Conservation (phyloP, 208 protist genomes). For the Acanthamoeba comandoni region DNA sequence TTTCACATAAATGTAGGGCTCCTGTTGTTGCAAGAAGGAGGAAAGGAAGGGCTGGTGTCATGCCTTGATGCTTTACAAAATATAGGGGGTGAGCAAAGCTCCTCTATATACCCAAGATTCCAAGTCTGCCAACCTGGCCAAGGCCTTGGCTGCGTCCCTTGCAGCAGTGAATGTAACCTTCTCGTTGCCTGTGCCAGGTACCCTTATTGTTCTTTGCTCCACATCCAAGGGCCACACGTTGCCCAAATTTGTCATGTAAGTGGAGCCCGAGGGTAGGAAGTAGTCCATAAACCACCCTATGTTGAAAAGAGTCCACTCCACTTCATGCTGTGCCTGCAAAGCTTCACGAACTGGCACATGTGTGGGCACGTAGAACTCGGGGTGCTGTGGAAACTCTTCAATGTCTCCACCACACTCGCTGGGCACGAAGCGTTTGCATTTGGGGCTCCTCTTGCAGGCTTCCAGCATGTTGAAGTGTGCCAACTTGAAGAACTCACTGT, state of each 20-base stretch:
- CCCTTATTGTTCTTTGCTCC: not conserved
- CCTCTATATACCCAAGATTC: not conserved
- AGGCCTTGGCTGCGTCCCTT: not conserved
- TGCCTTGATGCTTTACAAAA: not conserved
- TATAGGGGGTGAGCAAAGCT: too few relatives aligned
- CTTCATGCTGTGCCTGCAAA: not conserved
- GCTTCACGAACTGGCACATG: not conserved
- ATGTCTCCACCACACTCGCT: not conserved
- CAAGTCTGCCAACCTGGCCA: not conserved
- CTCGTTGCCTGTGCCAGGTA: slow-evolving; percentile 1
- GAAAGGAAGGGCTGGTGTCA: not conserved
- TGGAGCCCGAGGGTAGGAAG: not conserved
- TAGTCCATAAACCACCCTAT: not conserved
- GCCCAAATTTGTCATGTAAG: not conserved
- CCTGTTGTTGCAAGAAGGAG: not conserved
- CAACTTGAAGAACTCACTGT: not conserved
- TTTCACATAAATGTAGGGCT: not conserved
- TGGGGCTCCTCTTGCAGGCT: not conserved
- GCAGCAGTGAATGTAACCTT: slow-evolving; percentile 2
- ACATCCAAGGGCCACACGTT: not conserved
- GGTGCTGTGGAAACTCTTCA: not conserved
- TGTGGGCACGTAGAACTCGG: not conserved
- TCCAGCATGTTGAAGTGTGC: not conserved
- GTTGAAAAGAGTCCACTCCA: not conserved
- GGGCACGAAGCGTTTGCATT: not conserved